These are phyloP conservation scores for Nannochloropsis salina DNA, from an alignment of 108 stramenopile species.

Conservation along the genomic window DNA sequence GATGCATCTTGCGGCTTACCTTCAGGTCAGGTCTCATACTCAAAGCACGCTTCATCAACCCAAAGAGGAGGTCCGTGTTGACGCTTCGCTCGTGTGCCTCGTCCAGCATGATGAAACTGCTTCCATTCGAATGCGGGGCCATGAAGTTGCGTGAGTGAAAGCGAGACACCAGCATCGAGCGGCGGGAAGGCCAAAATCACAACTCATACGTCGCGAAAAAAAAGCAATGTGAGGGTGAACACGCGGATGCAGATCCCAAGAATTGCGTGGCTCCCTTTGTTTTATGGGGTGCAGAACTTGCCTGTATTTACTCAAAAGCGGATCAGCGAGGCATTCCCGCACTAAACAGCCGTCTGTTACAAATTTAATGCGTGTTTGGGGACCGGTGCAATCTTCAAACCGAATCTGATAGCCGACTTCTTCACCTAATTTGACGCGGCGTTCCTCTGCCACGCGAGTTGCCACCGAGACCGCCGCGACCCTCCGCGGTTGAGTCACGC, in stretches of 20 bases:
- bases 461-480: slow-evolving; percentile 94
- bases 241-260: no score
- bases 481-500: slow-evolving; percentile 85
- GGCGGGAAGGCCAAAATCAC: no score
- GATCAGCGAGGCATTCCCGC: slow-evolving; percentile 66
- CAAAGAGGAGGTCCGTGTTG: slow-evolving; percentile 54
- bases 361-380: slow-evolving; percentile 78
- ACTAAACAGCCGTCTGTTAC: slow-evolving; percentile 99
- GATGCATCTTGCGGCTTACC: not conserved
- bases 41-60: slow-evolving; percentile 38
- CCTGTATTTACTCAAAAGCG: slow-evolving; percentile 40
- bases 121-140: not conserved
- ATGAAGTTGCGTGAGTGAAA: no score
- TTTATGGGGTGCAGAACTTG: not conserved
- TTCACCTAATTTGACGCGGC: slow-evolving; percentile 48
- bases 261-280: no score
- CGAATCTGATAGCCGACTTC: slow-evolving; percentile 50
- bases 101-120: slow-evolving; percentile 49
- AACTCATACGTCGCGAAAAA: no score
- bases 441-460: slow-evolving; percentile 77
- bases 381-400: slow-evolving; percentile 60
- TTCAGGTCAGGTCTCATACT: not conserved
- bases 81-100: slow-evolving; percentile 57
- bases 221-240: no score
- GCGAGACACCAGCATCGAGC: no score